Evolutionary conservation across 2,329 filamentous ascomycete genomes (phyloP), one percentile per base, ranked within the genome.

Genomic region (Cladosporium sp.): DNA sequence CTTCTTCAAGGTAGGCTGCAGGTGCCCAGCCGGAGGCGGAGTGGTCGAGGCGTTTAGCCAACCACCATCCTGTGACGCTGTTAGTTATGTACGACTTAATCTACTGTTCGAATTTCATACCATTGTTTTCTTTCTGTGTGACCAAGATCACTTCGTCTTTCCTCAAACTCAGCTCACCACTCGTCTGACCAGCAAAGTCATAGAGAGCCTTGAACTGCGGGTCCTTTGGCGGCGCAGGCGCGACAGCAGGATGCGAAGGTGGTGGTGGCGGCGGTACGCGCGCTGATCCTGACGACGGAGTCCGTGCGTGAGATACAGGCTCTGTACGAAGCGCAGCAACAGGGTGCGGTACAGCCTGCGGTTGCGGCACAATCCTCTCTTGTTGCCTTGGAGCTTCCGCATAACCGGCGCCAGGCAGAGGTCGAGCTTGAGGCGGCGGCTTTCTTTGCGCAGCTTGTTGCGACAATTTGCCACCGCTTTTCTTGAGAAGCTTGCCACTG

Each of bases 121-220:
- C 95, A 77, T 98, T 98, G 78, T 86, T 89, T 80, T 97, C 94
- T 80, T 97, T 97, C 75, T 95, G 90, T n/a, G 96, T 86, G 75
- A 99, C 88, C 77, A 96, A 88, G 63, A 99, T 86, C 59, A 97
- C 79, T 69, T 98, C 91, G 60, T 91, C 93, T 59, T 91, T 89
- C 66, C 78, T 86, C 69, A 99, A 87, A 18, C 90, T 89, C 61
- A 99, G 84, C 79, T 98, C 93, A 71, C 96, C 97, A 66, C 90
- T 87, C 69, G 87, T 92, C 71, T 94, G 90, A 18, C 93, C 93
- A 64, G 84, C 86, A 77, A 98, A 99, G 74, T 97, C 93, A 78
- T 98, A 99, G 57, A 98, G 79, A 4, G 93, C 95, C 81, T 93
- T 95, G 74, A 91, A 96, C 71, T 89, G 92, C 32, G 92, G 87